A percentile compares a stretch with the other conserved stretches of the same genome.
Conservation (phyloP, 352 stramenopile species). For the Pythium scleroteichum region DNA sequence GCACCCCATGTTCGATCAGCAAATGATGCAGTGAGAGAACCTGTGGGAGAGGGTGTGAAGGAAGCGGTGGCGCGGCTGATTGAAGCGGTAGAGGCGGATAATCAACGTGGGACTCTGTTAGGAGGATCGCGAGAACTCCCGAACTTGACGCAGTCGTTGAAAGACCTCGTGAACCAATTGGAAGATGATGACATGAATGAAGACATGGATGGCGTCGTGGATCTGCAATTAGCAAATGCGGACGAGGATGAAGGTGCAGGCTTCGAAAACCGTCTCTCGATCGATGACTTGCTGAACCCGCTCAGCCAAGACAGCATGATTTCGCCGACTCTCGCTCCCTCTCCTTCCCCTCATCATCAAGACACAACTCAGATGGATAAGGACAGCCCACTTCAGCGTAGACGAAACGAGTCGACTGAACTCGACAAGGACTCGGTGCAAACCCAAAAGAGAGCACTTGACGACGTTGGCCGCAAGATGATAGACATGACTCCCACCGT, state of each 20-base stretch:
- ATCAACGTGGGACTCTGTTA: background rate
- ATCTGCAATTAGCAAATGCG: background rate
- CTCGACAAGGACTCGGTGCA: background rate
- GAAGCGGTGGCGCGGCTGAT: conserved; percentile 12
- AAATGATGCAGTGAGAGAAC: background rate
- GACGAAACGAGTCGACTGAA: too few relatives aligned
- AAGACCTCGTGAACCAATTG: background rate
- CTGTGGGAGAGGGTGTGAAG: background rate
- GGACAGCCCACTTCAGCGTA: background rate
- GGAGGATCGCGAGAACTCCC: background rate
- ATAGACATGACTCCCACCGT: background rate
- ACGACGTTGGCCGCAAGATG: background rate
- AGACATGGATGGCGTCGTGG: conserved; percentile 10
- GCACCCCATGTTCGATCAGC: background rate
- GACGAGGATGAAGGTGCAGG: background rate
- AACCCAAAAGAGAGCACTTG: conserved; percentile 4
- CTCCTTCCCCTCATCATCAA: background rate
- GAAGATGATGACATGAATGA: background rate
- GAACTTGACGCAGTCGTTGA: background rate
- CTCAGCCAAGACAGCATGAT: conserved; percentile 9
- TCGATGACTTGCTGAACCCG: conserved; percentile 21
- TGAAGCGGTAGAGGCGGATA: conserved; percentile 4
- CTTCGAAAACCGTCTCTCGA: conserved; percentile 12
- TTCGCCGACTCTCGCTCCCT: background rate
- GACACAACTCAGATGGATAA: conserved; percentile 2